Percentiles rank a stretch among this genome's conserved stretches.
phyloP scores from a whole-genome alignment of 805 yeast genomes.

The Schizosaccharomyces japonicus region DNA sequence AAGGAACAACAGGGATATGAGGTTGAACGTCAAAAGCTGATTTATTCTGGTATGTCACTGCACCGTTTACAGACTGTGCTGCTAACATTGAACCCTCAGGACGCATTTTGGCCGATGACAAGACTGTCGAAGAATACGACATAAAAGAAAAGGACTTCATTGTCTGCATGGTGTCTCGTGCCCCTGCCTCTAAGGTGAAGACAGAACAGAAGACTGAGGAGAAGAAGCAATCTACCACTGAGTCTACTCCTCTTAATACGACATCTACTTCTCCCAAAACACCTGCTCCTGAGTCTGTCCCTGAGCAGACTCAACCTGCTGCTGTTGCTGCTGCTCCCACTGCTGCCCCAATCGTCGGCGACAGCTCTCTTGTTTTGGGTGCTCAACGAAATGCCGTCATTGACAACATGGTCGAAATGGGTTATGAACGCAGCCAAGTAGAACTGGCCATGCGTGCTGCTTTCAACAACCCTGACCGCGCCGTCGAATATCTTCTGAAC shows the following conservation, averaged over 20 bases:
- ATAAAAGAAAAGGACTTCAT: conserved; percentile 66
- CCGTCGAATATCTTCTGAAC: conserved; percentile 78
- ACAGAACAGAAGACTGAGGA: background rate
- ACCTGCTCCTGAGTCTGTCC: conserved; percentile 11
- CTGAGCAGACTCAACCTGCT: conserved; percentile 8
- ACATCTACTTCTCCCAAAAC: conserved; percentile 9
- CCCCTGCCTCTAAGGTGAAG: background rate
- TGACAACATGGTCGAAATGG: conserved; percentile 79
- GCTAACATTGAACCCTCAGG: conserved; percentile 17
- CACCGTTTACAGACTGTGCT: background rate
- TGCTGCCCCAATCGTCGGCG: conserved; percentile 15
- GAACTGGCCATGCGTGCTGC: conserved; percentile 86
- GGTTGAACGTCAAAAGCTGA: conserved; percentile 56
- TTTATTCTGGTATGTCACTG: conserved; percentile 41
- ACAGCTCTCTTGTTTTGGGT: conserved; percentile 36
- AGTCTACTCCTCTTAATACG: conserved; percentile 6
- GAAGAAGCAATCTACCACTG: background rate
- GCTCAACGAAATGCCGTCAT: conserved; percentile 55
- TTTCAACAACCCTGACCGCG: conserved; percentile 90
- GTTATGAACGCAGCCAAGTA: conserved; percentile 68
- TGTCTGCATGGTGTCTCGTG: conserved; percentile 62
- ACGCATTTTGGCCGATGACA: conserved; percentile 66
- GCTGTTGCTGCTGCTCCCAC: conserved; percentile 9
- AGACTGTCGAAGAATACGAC: conserved; percentile 44
- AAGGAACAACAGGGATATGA: conserved; percentile 48